Base-by-base conservation (phyloP, 192 early-diverging fungal species). In the Hyaloraphidium curvatum region DNA sequence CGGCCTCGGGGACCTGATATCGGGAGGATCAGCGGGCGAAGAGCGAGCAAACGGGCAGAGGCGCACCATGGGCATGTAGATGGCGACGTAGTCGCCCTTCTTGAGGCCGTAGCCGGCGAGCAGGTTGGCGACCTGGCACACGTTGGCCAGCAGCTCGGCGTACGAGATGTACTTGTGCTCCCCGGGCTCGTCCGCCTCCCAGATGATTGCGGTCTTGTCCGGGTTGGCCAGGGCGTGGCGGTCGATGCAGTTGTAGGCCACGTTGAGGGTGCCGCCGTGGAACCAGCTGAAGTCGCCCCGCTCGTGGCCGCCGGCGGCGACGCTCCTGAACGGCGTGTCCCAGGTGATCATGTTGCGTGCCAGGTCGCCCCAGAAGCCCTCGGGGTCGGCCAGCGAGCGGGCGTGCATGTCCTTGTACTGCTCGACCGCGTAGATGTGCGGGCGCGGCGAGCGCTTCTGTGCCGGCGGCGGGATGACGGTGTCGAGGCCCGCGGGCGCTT, bases 1-100 rank as follows among this genome's bases (percentile, higher is more conserved):
- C 78, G 22, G 92, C 90, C 69, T 92, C 90, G 52, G 92, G 92
- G 30, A 89, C 76, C n/a, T n/a, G n/a, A n/a, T n/a, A n/a, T n/a
- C n/a, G n/a, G n/a, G n/a, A 88, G 72, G 81, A 84, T 82, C 16
- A 81, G 79, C 59, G 19, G 14, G 4, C n/a, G 25, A 37, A 37
- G 11, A 37, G 35, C 35, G 35, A 37, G 11, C 35, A 11, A 13
- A 13, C 17, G 35, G 35, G 35, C 11, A 37, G 11, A 11, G 11
- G 35, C 11, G 35, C 35, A 37, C 11, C 87, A 92, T 90, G 41
- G 88, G 90, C 85, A 97, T 89, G 66, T 93, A 94, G 63, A 97
- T 89, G 39, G 84, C 84, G 29, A 94, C 87, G 3, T 76, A 83
- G 63, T 97, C 87, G 41, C 92, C 92, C 71, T 93, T 94, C 40